A percentile compares a stretch with the other conserved stretches of the same genome.
Evolutionary conservation across 2,329 filamentous ascomycete genomes (phyloP).

Genomic region (Trichophaea hybrida): DNA sequence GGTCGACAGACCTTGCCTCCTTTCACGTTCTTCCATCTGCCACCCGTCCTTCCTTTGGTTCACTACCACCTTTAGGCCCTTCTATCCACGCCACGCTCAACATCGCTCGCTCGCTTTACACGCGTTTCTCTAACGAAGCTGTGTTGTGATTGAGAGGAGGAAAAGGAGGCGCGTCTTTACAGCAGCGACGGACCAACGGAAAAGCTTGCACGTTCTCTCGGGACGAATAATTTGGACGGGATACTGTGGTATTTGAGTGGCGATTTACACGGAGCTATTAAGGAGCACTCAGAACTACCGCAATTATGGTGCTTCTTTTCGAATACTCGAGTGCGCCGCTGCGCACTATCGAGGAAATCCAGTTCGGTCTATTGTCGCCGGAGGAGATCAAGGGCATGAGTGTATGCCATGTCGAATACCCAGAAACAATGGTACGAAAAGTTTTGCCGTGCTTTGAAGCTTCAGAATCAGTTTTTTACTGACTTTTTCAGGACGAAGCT

Average conservation of each 20-base stretch:
- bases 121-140: background rate
- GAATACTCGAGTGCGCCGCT: conserved; percentile 85
- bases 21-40: background rate
- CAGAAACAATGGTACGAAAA: conserved; percentile 73
- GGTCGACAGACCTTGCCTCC: background rate
- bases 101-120: background rate
- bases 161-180: conserved; percentile 1
- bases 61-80: background rate
- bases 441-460: conserved; percentile 7
- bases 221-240: background rate
- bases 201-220: background rate
- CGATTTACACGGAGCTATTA: background rate
- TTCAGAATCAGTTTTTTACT: conserved; percentile 16
- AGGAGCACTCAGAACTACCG: conserved; percentile 23
- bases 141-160: background rate
- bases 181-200: background rate
- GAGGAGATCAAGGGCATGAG: conserved; percentile 99
- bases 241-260: background rate
- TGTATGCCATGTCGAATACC: conserved; percentile 87
- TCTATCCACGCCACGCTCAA: background rate
- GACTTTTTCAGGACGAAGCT: conserved; percentile 51
- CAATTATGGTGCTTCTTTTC: conserved; percentile 75
- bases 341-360: conserved; percentile 96
- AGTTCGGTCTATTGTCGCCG: conserved; percentile 92
- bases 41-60: background rate